Base-by-base conservation (phyloP, 768 basidiomycete genomes). In the Tricholoma sp. region DNA sequence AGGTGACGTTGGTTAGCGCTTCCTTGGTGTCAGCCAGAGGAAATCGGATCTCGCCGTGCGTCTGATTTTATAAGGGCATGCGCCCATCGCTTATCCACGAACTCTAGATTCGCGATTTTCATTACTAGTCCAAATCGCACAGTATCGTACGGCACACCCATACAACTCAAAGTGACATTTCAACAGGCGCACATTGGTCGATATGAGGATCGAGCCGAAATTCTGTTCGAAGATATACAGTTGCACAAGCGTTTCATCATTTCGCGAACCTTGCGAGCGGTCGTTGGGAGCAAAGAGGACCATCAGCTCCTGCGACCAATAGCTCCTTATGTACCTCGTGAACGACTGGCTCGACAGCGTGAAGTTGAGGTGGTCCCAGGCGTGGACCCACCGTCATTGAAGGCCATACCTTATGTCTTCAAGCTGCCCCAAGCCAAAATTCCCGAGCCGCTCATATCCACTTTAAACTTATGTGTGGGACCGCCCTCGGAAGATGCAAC, bases 131-230 rank as follows among this genome's bases (percentile, higher is more conserved):
- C 41, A 0, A 57, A 57, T 45, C 60, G 61, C 7, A 53, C 54
- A 1, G 57, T 76, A n/a, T 65, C 53, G 4, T 65, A 60, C 9
- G 54, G 59, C 18, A 55, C 45, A 2, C 61, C 72, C 1, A 47
- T 73, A 24, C 50, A 54, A 1, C 54, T 81, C 20, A 53, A 48
- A 0, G 55, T 80, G 17, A 64, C 57, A 0, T 69, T 80, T 34
- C 62, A 59, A 7, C 70, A 76, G 42, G 33, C 49, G 0, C 57
- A 72, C 50, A 68, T 70, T 36, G 83, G 84, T 2, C 71, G 78
- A 1, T 81, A 74, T 57, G 74, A 81, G 48, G 81, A 81, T 47
- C 74, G 80, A 1, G 54, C 83, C 8, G 82, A 85, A 60, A 57
- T 86, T 20, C 50, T 73, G 0, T 81, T 86, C 60, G 66, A 80